Evolutionary conservation across 2,329 filamentous ascomycete species (phyloP), one percentile per base, ranked within the genome.

Genomic region (Fonsecaea monophora): DNA sequence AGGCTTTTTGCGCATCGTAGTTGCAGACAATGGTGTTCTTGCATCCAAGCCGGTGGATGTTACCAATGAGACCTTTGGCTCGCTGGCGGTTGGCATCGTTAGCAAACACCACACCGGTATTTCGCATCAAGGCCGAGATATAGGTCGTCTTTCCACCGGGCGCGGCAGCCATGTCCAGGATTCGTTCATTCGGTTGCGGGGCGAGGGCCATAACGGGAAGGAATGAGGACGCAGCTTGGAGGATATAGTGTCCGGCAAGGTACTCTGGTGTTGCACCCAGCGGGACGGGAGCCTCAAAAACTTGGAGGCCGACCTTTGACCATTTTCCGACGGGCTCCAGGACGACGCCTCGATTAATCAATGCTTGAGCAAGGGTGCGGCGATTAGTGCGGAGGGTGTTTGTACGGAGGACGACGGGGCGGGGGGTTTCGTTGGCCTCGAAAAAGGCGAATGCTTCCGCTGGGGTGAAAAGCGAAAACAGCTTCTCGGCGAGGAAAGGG

Each of bases 401-500:
- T 70, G 95, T 98, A 75, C 95, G 90, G 77, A 99, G 96, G 71
- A 99, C 95, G 66, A 99, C 89, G 3, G 95, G 95, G 60, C 95
- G 89, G 13, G 93, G 88, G 34, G 92, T 93, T 82, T 99, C 95
- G 88, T 99, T 99, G 74, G 94, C 94, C 82, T 99, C 95, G 82
- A 99, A 98, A 81, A 99, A 99, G 62, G 94, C 94, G 73, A 98
- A 96, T 0, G 95, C 95, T 82, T 99, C 95, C 73, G 90, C 89
- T 0, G 95, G 92, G 1, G 93, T 89, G 81, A 99, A 98, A 6
- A 99, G 88, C 75, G 90, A 90, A 82, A 94, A 93, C 15, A 99
- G 88, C 84, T 98, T 99, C 80, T 97, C 92, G 4, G 94, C 95
- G n/a, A 99, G 86, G 81, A 90, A 98, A 42, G 90, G 88, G 3